A percentile compares a stretch with the other conserved stretches of the same genome.
These are phyloP conservation scores for Lasiosphaeriaceae sp. DNA, from an alignment of 495 filamentous ascomycete genomes.

Conservation along the genomic window DNA sequence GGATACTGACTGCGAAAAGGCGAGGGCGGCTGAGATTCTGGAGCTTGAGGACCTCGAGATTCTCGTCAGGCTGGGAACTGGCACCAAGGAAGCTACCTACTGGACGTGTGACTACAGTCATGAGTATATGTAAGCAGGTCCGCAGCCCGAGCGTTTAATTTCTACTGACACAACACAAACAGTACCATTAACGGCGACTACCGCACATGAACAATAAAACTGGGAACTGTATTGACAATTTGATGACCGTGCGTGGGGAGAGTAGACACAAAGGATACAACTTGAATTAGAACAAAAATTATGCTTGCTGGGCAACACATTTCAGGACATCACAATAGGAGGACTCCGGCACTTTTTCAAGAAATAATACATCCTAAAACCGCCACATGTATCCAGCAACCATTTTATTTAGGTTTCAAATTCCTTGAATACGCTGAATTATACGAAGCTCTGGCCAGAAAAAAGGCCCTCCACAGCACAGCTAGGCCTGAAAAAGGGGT, in stretches of 20 bases:
- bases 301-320: too few species aligned
- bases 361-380: too few species aligned
- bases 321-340: too few species aligned
- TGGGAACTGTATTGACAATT: not conserved
- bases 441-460: too few species aligned
- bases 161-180: conserved; percentile 10
- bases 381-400: too few species aligned
- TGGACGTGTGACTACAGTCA: conserved; percentile 99
- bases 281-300: too few species aligned
- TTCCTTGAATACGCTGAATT: too few species aligned
- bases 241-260: not conserved
- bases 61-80: conserved; percentile 65
- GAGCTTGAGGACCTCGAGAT: conserved; percentile 85
- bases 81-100: conserved; percentile 72
- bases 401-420: too few species aligned
- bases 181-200: conserved; percentile 91
- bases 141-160: not conserved
- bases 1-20: conserved; percentile 13
- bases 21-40: conserved; percentile 77
- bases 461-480: too few species aligned
- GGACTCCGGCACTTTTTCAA: too few species aligned
- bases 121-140: conserved; percentile 67
- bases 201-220: conserved; percentile 52
- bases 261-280: too few species aligned
- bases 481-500: too few species aligned